These are phyloP conservation scores for Echinosophora koreensis DNA, from an alignment of 306 rosid genomes.

Conservation along the genomic window DNA sequence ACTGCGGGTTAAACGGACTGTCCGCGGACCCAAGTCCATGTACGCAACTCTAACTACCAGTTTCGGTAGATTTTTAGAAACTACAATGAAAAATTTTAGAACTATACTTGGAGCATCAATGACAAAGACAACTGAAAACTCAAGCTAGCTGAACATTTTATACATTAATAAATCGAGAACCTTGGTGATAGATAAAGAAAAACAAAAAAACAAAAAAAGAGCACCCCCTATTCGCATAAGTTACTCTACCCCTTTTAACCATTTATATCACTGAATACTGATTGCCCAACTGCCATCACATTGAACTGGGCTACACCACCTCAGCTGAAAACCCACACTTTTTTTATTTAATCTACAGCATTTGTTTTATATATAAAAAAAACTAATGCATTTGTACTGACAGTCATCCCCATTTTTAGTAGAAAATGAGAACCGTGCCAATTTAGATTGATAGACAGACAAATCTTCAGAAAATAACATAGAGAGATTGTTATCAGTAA, in stretches of 20 bases:
- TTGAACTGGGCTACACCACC: slow-evolving; percentile 34
- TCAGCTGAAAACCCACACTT: slow-evolving; percentile 34
- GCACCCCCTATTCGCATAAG: neutral
- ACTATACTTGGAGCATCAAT: neutral
- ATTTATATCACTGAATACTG: slow-evolving; percentile 25
- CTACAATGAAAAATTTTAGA: neutral
- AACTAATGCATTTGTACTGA: slow-evolving; percentile 13
- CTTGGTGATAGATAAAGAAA: too few relatives aligned
- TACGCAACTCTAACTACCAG: too few relatives aligned
- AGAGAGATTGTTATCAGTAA: slow-evolving; percentile 3
- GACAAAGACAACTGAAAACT: neutral
- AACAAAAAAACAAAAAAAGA: neutral
- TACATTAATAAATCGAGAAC: too few relatives aligned
- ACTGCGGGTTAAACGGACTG: too few relatives aligned
- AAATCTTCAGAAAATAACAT: slow-evolving; percentile 44
- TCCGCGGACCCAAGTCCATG: too few relatives aligned
- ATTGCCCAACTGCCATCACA: slow-evolving; percentile 6
- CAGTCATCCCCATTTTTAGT: slow-evolving; percentile 46
- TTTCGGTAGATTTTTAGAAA: neutral
- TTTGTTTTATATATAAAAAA: too few relatives aligned
- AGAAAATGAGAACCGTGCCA: slow-evolving; percentile 44
- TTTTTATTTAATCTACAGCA: neutral
- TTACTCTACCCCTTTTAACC: slow-evolving; percentile 22
- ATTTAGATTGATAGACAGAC: slow-evolving; percentile 44
- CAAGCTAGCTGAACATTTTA: too few relatives aligned